Percentiles rank a stretch among this genome's conserved stretches.
Evolutionary conservation across 2,329 filamentous ascomycete species (phyloP).

Genomic region (Colletotrichum siamense): DNA sequence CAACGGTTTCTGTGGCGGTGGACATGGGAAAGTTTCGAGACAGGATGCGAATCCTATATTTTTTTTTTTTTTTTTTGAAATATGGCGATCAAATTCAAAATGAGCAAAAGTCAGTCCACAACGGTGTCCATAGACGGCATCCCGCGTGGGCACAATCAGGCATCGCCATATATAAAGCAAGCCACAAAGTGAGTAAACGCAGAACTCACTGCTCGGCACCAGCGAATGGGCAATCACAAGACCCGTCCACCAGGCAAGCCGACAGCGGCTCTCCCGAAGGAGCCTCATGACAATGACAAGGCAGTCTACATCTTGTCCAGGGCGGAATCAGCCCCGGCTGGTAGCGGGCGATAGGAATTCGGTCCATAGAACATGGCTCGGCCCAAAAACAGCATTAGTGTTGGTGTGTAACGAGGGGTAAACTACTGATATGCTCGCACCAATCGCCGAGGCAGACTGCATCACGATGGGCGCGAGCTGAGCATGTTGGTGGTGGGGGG

Average conservation of each 20-base stretch:
- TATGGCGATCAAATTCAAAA: not conserved
- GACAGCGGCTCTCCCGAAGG: not conserved
- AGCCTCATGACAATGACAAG: conserved; percentile 10
- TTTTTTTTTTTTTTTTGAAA: not conserved
- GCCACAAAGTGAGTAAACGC: not conserved
- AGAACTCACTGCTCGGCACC: not conserved
- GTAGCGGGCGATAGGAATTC: not conserved
- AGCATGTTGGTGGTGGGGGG: not conserved
- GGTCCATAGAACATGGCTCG: not conserved
- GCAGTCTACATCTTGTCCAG: not conserved
- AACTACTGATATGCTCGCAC: not conserved
- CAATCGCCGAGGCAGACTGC: conserved; percentile 13
- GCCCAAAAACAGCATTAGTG: not conserved
- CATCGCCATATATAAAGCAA: not conserved
- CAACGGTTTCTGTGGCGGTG: not conserved
- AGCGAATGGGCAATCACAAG: not conserved
- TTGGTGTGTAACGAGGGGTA: not conserved
- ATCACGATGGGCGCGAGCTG: conserved; percentile 2
- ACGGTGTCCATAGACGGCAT: not conserved
- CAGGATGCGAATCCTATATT: not conserved
- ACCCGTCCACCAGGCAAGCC: not conserved
- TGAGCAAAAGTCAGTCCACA: not conserved
- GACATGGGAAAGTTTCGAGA: not conserved
- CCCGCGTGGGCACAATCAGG: not conserved
- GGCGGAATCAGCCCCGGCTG: conserved; percentile 13